A percentile compares a stretch with the other conserved stretches of the same genome.
These are phyloP conservation scores for Lentinula aciculospora DNA, from an alignment of 768 basidiomycete species.

Conservation along the genomic window DNA sequence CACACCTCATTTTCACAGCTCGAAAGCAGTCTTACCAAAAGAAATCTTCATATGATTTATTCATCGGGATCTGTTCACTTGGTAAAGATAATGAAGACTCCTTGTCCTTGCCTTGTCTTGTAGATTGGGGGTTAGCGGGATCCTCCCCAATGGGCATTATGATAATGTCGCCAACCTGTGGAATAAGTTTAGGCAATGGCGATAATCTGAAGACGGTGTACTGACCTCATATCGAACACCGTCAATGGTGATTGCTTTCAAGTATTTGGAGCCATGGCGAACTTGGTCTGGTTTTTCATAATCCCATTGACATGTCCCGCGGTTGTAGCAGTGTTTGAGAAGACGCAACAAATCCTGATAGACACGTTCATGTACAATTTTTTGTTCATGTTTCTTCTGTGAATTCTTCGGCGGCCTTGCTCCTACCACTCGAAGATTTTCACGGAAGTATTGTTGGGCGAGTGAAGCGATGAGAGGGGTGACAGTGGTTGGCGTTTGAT, in stretches of 20 bases:
- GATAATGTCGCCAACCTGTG: constrained; percentile 60
- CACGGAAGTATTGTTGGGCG: constrained; percentile 46
- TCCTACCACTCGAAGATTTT: constrained; percentile 50
- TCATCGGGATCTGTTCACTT: constrained; percentile 25
- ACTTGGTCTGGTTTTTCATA: constrained; percentile 29
- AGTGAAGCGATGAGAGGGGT: constrained; percentile 54
- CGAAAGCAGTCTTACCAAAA: constrained; percentile 42
- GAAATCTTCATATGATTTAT: constrained; percentile 44
- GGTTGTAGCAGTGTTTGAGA: background rate
- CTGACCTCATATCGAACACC: constrained; percentile 37
- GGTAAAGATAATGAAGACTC: constrained; percentile 24
- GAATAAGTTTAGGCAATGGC: background rate
- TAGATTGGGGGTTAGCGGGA: constrained; percentile 7
- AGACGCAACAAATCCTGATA: background rate
- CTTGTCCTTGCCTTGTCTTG: constrained; percentile 20
- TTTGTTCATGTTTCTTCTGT: constrained; percentile 20
- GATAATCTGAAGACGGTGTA: background rate
- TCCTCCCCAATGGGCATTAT: constrained; percentile 35
- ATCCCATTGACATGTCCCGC: constrained; percentile 19
- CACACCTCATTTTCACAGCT: background rate
- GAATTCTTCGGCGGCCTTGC: constrained; percentile 26
- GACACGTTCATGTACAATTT: background rate
- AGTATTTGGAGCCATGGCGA: constrained; percentile 24
- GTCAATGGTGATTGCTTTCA: constrained; percentile 37
- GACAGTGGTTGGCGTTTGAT: constrained; percentile 54